Evolutionary conservation across 108 stramenopile genomes (phyloP), one percentile per base, ranked within the genome.

Genomic region (Poteriospumella lacustris): DNA sequence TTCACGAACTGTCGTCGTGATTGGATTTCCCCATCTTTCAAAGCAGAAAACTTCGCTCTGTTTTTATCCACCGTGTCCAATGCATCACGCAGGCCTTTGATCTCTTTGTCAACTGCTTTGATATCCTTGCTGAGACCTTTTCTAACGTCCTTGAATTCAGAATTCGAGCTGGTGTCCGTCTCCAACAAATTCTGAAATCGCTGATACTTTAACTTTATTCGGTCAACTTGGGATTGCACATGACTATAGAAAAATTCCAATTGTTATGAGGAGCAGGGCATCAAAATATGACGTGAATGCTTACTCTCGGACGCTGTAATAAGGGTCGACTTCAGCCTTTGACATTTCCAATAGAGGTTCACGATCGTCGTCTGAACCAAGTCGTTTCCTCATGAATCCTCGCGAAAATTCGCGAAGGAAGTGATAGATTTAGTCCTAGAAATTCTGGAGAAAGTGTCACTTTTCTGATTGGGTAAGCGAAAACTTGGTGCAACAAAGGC

Each of bases 1-100:
- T 73, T 34, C 12, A 73, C 70, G 36, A 73, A 73, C 47, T 42
- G 3, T 38, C 36, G 26, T 44, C 70, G 38, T 15, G 24, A 26
- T 26, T 3, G 9, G 26, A 73, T 33, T 42, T 73, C 70, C 26
- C 29, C 28, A 56, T 73, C 70, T 52, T 56, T 73, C 26, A 73
- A 33, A 73, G 26, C 31, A 44, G 43, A 5, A 73, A 73, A 73
- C 70, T 73, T 73, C 26, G 24, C 41, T 12, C 70, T n/a, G 36
- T 73, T 73, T 73, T 56, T 73, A 9, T 73, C 70, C 5, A 73
- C 70, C 70, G 36, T 73, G 31, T 73, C 70, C 26, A 73, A 24
- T 38, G 70, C 70, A 26, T 33, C 70, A 33, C 31, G 26, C 44
- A 73, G 42, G 5, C 47, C 70, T 42, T 9, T 5, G 26, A 73